These are phyloP conservation scores for Pythium oligandrum DNA, from an alignment of 352 stramenopile species.

Conservation along the genomic window DNA sequence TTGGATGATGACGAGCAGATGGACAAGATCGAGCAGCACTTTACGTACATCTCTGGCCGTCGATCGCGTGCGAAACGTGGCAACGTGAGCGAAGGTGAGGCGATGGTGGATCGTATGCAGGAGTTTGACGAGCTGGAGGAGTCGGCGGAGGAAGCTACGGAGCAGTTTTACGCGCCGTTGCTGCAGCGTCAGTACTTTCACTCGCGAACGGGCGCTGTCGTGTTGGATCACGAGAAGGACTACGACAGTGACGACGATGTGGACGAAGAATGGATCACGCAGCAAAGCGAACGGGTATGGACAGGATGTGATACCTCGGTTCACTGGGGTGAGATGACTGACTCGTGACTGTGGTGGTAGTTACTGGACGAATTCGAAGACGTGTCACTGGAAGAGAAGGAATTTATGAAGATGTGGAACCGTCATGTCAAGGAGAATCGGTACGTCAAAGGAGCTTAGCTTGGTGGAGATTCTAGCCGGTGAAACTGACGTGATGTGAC, in stretches of 20 bases:
- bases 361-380: conserved; percentile 88
- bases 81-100: background rate
- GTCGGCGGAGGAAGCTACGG: conserved; percentile 41
- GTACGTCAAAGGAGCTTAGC: conserved; percentile 20
- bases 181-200: conserved; percentile 87
- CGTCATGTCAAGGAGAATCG: conserved; percentile 75
- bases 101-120: conserved; percentile 52
- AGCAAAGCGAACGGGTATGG: conserved; percentile 73
- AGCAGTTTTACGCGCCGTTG: conserved; percentile 68
- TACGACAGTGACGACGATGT: conserved; percentile 88
- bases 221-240: conserved; percentile 78
- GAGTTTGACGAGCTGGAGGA: conserved; percentile 73
- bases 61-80: conserved; percentile 6
- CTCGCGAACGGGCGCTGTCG: conserved; percentile 75
- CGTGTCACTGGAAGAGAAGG: conserved; percentile 81
- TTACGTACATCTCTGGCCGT: conserved; percentile 44
- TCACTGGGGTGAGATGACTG: background rate
- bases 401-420: conserved; percentile 91
- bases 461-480: background rate
- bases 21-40: conserved; percentile 62
- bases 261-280: conserved; percentile 85
- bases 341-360: conserved; percentile 16
- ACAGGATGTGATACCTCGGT: background rate
- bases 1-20: conserved; percentile 38
- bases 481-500: background rate